Evolutionary conservation across 371 early-diverging fungal species (phyloP).

Genomic region (Mucor plumbeus): DNA sequence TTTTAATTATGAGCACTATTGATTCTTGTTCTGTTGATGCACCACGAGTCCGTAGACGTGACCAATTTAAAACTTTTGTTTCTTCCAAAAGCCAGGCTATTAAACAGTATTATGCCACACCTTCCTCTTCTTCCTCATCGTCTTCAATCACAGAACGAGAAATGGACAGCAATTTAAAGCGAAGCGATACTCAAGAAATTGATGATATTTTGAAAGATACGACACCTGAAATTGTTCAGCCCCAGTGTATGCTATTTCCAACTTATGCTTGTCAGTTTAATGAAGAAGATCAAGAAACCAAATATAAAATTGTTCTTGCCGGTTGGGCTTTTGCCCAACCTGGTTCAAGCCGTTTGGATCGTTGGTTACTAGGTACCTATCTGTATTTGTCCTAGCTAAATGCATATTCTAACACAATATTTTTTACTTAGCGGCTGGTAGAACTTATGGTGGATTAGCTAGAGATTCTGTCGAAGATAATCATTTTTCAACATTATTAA

Average conservation of each 20-base stretch:
- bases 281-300: slow-evolving; percentile 16
- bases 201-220: slow-evolving; percentile 27
- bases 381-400: not conserved
- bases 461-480: slow-evolving; percentile 46
- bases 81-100: slow-evolving; percentile 26
- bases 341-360: slow-evolving; percentile 39
- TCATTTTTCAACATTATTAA: slow-evolving; percentile 43
- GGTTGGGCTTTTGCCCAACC: slow-evolving; percentile 53
- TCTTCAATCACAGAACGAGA: not conserved
- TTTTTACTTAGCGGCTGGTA: slow-evolving; percentile 36
- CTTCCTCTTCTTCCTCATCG: not conserved
- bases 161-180: slow-evolving; percentile 9
- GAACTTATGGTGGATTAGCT: slow-evolving; percentile 45
- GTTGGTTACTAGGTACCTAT: slow-evolving; percentile 38
- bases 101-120: slow-evolving; percentile 23
- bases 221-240: slow-evolving; percentile 29
- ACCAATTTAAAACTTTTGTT: slow-evolving; percentile 35
- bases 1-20: not conserved
- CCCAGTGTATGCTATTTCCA: slow-evolving; percentile 50
- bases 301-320: slow-evolving; percentile 36
- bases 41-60: slow-evolving; percentile 19
- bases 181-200: slow-evolving; percentile 30
- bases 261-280: slow-evolving; percentile 38
- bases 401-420: not conserved
- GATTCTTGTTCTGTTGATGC: not conserved